A percentile compares a stretch with the other conserved stretches of the same genome.
These are phyloP conservation scores for Globisporangium recalcitrans DNA, from an alignment of 352 stramenopile genomes.

Conservation along the genomic window DNA sequence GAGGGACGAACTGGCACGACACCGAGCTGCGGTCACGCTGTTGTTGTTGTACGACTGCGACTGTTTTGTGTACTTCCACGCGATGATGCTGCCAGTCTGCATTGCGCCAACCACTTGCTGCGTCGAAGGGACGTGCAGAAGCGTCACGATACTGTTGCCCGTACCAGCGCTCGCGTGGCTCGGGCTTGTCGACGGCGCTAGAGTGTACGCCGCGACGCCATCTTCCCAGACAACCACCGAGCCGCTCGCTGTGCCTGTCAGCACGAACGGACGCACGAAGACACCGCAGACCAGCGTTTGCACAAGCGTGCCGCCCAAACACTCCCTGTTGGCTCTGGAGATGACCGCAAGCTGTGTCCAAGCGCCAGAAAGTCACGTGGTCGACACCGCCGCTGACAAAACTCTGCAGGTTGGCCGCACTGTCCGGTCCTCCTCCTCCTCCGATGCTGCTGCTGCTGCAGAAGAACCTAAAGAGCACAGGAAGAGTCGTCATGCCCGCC, in stretches of 20 bases:
- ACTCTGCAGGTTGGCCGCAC: not conserved
- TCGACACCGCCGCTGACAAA: constrained; percentile 72
- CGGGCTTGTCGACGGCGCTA: constrained; percentile 11
- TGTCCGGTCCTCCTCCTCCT: not conserved
- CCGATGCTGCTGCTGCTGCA: not conserved
- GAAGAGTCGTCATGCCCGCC: constrained; percentile 43
- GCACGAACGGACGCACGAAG: constrained; percentile 36
- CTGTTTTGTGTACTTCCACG: constrained; percentile 30
- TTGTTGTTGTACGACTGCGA: not conserved
- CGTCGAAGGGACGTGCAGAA: constrained; percentile 29
- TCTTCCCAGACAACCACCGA: constrained; percentile 54
- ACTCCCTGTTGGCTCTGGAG: constrained; percentile 48
- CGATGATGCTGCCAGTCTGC: constrained; percentile 25
- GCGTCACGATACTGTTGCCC: constrained; percentile 25
- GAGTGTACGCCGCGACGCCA: constrained; percentile 40
- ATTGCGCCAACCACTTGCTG: constrained; percentile 41
- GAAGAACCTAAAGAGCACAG: constrained; percentile 61
- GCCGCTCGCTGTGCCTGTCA: constrained; percentile 50
- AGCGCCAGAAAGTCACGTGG: constrained; percentile 61
- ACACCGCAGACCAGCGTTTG: constrained; percentile 44
- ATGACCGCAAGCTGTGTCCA: constrained; percentile 44
- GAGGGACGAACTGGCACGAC: constrained; percentile 30
- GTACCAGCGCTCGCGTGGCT: not conserved
- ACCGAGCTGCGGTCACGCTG: constrained; percentile 9
- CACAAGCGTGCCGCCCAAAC: constrained; percentile 55